These are phyloP conservation scores for Saprolegnia parasitica DNA, from an alignment of 352 stramenopile species.

Conservation along the genomic window DNA sequence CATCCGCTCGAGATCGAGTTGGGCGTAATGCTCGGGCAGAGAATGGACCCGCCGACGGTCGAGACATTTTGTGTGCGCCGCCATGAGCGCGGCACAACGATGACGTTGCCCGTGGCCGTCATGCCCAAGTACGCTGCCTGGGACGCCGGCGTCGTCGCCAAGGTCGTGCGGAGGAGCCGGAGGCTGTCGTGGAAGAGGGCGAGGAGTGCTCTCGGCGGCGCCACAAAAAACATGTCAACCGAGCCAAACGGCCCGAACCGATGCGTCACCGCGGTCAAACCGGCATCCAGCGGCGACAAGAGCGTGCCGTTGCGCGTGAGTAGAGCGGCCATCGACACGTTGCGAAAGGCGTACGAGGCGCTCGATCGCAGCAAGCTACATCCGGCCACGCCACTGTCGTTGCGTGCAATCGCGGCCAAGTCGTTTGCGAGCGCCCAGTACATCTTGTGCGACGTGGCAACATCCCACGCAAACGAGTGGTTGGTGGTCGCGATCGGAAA, in stretches of 20 bases:
- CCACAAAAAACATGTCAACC: neutral
- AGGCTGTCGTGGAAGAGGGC: neutral
- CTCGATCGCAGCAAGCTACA: slow-evolving; percentile 1
- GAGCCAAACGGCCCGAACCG: slow-evolving; percentile 7
- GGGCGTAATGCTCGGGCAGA: neutral
- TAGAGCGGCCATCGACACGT: neutral
- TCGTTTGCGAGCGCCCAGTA: slow-evolving; percentile 22
- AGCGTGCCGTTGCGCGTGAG: neutral
- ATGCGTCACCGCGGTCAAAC: neutral
- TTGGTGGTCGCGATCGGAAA: neutral
- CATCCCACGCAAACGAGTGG: neutral
- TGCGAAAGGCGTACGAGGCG: slow-evolving; percentile 7
- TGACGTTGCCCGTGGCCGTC: neutral
- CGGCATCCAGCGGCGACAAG: neutral
- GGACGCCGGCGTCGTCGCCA: neutral
- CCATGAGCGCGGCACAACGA: neutral
- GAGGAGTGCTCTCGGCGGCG: neutral
- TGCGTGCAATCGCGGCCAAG: neutral
- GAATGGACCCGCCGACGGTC: neutral
- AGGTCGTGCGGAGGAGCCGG: neutral
- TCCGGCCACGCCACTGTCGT: neutral
- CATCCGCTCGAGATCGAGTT: neutral
- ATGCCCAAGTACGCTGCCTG: neutral
- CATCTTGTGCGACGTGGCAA: slow-evolving; percentile 8
- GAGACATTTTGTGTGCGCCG: neutral